A percentile compares a stretch with the other conserved stretches of the same genome.
Evolutionary conservation across 352 stramenopile species (phyloP).

Genomic region (Thalassiosira hispida): DNA sequence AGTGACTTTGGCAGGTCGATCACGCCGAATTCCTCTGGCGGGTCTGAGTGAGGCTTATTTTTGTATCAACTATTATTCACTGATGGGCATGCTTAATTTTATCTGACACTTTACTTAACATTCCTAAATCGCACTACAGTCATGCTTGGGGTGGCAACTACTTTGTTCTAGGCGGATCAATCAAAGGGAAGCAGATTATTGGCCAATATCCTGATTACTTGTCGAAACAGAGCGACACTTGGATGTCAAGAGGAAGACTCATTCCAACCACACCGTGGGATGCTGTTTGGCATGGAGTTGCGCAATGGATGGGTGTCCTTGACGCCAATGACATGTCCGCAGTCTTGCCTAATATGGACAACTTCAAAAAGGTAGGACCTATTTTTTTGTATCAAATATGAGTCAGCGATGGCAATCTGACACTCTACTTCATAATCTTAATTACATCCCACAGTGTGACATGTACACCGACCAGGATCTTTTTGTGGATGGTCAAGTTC

Average conservation of each 20-base stretch:
- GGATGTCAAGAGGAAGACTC: slow-evolving; percentile 38
- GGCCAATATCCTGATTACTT: slow-evolving; percentile 51
- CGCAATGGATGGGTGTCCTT: slow-evolving; percentile 51
- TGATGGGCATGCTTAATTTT: background rate
- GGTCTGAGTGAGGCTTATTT: slow-evolving; percentile 55
- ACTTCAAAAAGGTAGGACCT: slow-evolving; percentile 6
- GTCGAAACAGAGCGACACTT: slow-evolving; percentile 3
- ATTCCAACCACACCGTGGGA: slow-evolving; percentile 59
- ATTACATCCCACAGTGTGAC: background rate
- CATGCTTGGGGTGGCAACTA: slow-evolving; percentile 53
- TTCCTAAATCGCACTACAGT: slow-evolving; percentile 11
- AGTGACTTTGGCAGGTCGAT: slow-evolving; percentile 80
- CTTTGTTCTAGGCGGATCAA: slow-evolving; percentile 37
- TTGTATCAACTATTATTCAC: background rate
- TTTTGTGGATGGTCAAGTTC: slow-evolving; percentile 7
- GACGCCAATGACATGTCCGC: slow-evolving; percentile 20
- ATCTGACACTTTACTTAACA: background rate
- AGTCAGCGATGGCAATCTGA: slow-evolving; percentile 5
- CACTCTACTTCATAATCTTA: slow-evolving; percentile 2
- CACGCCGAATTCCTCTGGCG: slow-evolving; percentile 65
- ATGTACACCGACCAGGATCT: slow-evolving; percentile 38
- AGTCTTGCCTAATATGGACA: slow-evolving; percentile 29
- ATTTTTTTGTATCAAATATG: background rate
- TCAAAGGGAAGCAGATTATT: slow-evolving; percentile 49
- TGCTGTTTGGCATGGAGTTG: slow-evolving; percentile 46